phyloP scores from a whole-genome alignment of 2,329 filamentous ascomycete species.

The Cyclaneusma minus region DNA sequence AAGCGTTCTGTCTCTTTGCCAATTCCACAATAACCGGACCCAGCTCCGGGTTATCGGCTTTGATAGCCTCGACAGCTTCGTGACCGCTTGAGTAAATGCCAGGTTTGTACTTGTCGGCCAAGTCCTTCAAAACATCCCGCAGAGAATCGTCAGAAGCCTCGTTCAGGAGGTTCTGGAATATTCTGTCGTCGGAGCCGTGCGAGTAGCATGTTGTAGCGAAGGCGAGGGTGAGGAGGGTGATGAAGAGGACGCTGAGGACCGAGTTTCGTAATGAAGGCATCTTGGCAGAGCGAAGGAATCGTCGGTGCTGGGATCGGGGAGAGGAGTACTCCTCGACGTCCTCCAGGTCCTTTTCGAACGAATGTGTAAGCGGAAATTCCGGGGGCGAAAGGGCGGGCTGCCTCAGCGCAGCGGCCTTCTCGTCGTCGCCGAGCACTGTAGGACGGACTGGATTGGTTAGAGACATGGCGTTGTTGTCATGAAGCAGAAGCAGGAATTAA shows the following conservation, averaged over 20 bases:
- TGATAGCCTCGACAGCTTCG: conserved; percentile 45
- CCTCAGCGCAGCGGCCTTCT: too few species aligned
- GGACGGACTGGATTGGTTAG: too few species aligned
- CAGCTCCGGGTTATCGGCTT: conserved; percentile 42
- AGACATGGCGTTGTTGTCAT: too few species aligned
- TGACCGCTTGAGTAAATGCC: conserved; percentile 52
- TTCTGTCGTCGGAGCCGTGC: conserved; percentile 10
- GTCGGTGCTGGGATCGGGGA: too few species aligned
- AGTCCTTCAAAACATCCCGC: conserved; percentile 48
- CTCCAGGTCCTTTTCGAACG: too few species aligned
- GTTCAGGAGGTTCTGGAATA: conserved; percentile 38
- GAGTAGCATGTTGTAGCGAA: conserved; percentile 16
- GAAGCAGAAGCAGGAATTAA: too few species aligned
- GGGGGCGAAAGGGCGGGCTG: too few species aligned
- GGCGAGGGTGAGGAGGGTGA: conserved; percentile 19
- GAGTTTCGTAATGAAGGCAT: conserved; percentile 24
- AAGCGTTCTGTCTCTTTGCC: conserved; percentile 39
- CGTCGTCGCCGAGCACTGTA: too few species aligned
- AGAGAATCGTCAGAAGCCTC: conserved; percentile 42
- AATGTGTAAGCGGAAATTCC: too few species aligned
- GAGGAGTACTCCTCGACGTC: too few species aligned
- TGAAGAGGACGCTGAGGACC: conserved; percentile 19
- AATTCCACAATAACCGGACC: conserved; percentile 48
- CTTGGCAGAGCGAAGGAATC: too few species aligned
- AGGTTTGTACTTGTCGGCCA: conserved; percentile 48